A percentile compares a stretch with the other conserved stretches of the same genome.
Conservation (phyloP, 2,329 filamentous ascomycete species). For the Cercospora citrullina region DNA sequence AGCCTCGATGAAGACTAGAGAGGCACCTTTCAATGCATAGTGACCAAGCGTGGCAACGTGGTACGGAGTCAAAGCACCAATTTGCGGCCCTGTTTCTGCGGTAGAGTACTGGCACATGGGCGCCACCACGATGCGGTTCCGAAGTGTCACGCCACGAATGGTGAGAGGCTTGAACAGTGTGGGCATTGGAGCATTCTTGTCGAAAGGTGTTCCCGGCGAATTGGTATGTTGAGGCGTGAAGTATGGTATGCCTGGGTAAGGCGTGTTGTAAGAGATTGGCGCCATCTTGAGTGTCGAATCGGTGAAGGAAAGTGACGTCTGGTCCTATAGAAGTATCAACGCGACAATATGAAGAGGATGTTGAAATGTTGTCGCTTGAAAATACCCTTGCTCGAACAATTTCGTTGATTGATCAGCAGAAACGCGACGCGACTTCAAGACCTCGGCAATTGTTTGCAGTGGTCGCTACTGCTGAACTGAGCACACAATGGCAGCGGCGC, state of each 20-base stretch:
- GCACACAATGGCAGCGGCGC: not conserved
- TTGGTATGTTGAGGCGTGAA: slow-evolving; percentile 49
- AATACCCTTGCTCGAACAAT: not conserved
- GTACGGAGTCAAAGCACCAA: slow-evolving; percentile 73
- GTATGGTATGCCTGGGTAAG: slow-evolving; percentile 48
- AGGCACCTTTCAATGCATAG: slow-evolving; percentile 72
- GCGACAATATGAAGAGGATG: not conserved
- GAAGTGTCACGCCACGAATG: slow-evolving; percentile 59
- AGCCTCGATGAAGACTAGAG: slow-evolving; percentile 74
- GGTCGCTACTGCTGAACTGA: not conserved
- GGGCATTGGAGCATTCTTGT: slow-evolving; percentile 52
- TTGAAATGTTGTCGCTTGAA: not conserved
- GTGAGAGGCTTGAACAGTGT: slow-evolving; percentile 60
- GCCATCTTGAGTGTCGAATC: slow-evolving; percentile 15
- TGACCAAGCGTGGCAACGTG: slow-evolving; percentile 81
- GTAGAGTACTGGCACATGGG: slow-evolving; percentile 70
- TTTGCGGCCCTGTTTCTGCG: slow-evolving; percentile 48
- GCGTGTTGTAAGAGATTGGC: slow-evolving; percentile 41
- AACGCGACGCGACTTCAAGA: not conserved
- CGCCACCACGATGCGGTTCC: slow-evolving; percentile 63
- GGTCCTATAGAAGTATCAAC: not conserved
- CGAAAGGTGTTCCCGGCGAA: slow-evolving; percentile 47
- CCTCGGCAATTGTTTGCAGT: not conserved
- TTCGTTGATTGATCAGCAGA: not conserved
- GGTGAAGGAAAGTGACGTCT: no score